phyloP scores from a whole-genome alignment of 202 grass and related monocot genomes.

The Panicum hallii region DNA sequence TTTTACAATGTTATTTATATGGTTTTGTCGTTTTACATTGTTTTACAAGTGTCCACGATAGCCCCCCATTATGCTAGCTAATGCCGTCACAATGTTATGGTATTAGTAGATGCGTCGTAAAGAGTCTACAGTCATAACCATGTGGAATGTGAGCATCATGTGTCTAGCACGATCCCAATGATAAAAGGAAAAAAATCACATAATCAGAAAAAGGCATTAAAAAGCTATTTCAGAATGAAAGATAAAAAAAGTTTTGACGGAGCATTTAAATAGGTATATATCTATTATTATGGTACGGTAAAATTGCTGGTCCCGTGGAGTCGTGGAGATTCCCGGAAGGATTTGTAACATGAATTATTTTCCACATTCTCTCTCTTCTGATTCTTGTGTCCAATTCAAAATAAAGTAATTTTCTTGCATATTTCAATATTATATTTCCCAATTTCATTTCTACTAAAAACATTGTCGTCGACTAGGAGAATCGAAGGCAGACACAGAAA shows the following conservation, averaged over 20 bases:
- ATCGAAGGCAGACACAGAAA: background rate
- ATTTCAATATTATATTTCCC: background rate
- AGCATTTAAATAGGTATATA: background rate
- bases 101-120: no score
- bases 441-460: background rate
- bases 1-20: no score
- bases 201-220: no score
- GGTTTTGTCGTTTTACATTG: no score
- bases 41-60: no score
- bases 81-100: no score
- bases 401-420: background rate
- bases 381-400: background rate
- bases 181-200: no score
- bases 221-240: no score
- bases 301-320: background rate
- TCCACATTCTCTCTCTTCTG: background rate
- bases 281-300: background rate
- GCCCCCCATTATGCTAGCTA: no score
- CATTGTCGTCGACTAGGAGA: background rate
- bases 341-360: background rate
- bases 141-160: no score
- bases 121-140: no score
- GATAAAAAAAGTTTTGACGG: background rate
- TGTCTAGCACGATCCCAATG: no score
- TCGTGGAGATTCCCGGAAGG: background rate